Base-by-base conservation (phyloP, 1,284 basidiomycete species). In the Pseudozyma pruni region DNA sequence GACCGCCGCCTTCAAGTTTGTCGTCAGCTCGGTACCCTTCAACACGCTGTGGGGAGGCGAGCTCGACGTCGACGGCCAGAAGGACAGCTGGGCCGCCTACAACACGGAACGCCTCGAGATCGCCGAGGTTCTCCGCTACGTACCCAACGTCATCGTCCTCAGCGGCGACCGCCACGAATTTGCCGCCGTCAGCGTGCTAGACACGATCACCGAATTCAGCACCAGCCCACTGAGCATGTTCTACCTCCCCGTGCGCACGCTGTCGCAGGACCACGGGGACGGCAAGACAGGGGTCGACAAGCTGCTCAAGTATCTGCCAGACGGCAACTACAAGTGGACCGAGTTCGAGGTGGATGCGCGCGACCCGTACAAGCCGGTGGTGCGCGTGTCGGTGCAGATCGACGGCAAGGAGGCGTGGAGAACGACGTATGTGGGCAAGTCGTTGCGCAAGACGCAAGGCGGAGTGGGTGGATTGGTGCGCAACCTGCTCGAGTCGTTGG, bases 1-100 rank as follows among this genome's bases (percentile, higher is more conserved):
- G 51, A 92, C 91, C 0, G 86, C 88, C 4, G 88, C 89, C 0
- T 92, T 91, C 87, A 92, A 92, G 83, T 92, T 93, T 80, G 85
- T 93, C 53, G 87, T 90, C 20, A 87, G 87, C 11, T 90, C 89
- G 9, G 90, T 92, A 4, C 91, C 91, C 0, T 89, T 93, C 83
- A 91, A 89, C 37, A 87, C 87, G 0, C 86, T 92, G 16, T 92
- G 91, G 90, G 86, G 85, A 2, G 83, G 83, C 14, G 85, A 87
- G 19, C 64, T 81, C 4, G 80, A 81, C 51, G 50, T 76, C 58
- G 89, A 91, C 76, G 89, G 89, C 0, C 85, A 86, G 47, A 81
- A 82, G 29, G 90, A 90, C 81, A 72, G 79, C 2, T 93, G 90
- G 91, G 88, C 89, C 0, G 90, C 85, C 0, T 92, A 88, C 83